phyloP scores from a whole-genome alignment of 768 basidiomycete species.

The Basidioascus undulatus region DNA sequence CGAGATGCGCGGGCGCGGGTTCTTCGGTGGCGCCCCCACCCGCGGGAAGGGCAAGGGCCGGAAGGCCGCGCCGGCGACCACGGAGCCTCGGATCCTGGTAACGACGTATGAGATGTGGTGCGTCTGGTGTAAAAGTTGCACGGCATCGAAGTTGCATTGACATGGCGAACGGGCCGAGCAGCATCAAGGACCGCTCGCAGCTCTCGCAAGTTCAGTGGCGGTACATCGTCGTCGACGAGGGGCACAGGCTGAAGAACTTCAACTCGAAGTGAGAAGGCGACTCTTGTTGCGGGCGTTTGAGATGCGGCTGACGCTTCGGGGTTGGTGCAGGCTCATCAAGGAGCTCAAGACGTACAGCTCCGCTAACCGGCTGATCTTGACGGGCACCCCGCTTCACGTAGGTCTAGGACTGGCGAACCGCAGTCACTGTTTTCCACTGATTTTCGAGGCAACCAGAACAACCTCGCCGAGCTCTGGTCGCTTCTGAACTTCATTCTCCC shows the following conservation, averaged over 20 bases:
- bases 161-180: conserved; percentile 28
- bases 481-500: conserved; percentile 89
- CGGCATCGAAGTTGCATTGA: conserved; percentile 42
- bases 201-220: conserved; percentile 28
- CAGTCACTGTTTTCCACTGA: not conserved
- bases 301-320: conserved; percentile 6
- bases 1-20: conserved; percentile 5
- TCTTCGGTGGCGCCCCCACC: conserved; percentile 11
- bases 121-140: too few relatives aligned
- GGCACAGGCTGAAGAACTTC: conserved; percentile 84
- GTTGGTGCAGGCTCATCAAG: conserved; percentile 32
- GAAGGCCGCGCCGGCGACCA: conserved; percentile 4
- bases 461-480: conserved; percentile 81
- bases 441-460: conserved; percentile 67
- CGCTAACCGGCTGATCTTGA: conserved; percentile 75
- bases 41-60: conserved; percentile 10
- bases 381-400: conserved; percentile 88
- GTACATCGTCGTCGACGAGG: conserved; percentile 90
- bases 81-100: conserved; percentile 10
- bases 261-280: conserved; percentile 38
- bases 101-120: conserved; percentile 74
- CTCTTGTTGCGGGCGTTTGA: not conserved
- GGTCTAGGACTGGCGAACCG: conserved; percentile 13
- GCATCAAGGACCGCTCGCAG: conserved; percentile 14
- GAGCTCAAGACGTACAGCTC: conserved; percentile 70